Base-by-base conservation (phyloP, 2,329 filamentous ascomycete species). In the Aspergillus ustus region DNA sequence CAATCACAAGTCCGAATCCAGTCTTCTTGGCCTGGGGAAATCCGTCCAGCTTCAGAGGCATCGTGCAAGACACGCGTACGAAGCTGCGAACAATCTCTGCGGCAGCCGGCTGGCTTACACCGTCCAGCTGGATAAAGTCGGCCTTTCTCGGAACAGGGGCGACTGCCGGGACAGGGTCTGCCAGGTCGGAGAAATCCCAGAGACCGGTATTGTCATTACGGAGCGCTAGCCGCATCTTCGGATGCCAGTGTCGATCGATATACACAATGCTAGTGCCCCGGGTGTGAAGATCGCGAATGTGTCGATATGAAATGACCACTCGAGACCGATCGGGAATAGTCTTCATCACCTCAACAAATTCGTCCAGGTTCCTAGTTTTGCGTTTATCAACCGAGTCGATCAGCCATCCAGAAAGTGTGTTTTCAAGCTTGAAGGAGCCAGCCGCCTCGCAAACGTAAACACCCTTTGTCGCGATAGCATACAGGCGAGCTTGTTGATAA, bases 11-110 rank as follows among this genome's bases (percentile, higher is more conserved):
- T 44, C 95, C 95, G 83, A 97, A 97, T 0, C 95, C 95, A 80
- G 93, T 95, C 79, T 96, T 95, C 52, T 93, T 86, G 67, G 95
- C 92, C 76, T 95, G 92, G 6, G 95, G 96, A 75, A 97, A 99
- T n/a, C 95, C 95, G 75, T 99, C 95, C 9, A 99, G 85, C 82
- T 98, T 98, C 64, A 99, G 82, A 0, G 95, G 95, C 89, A 99
- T 94, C 25, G 89, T 91, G 70, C 93, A 96, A 66, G 91, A 90
- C 59, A 99, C 91, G 44, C 95, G 90, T 28, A 99, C 94, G 74
- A 99, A 98, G 73, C 93, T 97, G 67, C 91, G 89, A 44, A 99
- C 91, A 64, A 99, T 87, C 67, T 97, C 92, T 2, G 93, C 93
- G n/a, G 95, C 93, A 19, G 92, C 91, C 25, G 92, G 89, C 73